Evolutionary conservation across 116 monocot genomes (phyloP), one percentile per base, ranked within the genome.

Genomic region (Papilionanthe hybrid): DNA sequence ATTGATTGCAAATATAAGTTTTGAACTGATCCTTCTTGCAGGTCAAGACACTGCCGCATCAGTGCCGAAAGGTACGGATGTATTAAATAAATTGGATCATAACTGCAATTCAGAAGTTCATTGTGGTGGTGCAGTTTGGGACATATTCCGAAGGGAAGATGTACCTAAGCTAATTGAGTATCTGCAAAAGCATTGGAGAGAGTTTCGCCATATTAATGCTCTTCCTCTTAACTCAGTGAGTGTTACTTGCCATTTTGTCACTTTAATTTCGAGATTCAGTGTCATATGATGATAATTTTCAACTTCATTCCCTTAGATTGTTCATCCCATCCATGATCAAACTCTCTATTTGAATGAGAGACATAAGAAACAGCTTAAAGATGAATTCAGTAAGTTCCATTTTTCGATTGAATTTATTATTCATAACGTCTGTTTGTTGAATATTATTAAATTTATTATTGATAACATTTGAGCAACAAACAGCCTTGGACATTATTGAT

Each of bases 241-340:
- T 84, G 69, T n/a, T 25, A 30, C 5, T 53, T 80, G 18, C 20
- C n/a, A 28, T 22, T 23, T 79, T 41, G 28, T 75, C 32, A 8
- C 50, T 9, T 72, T 55, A 42, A 50, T 19, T 20, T 18, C 7
- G 18, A 44, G 29, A 44, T 49, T 43, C 20, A 41, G 32, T 66
- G 18, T 44, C 45, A 75, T 76, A 32, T 66, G 6, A 29, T 82
- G 29, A 71, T 49, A 55, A 55, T 44, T 10, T 32, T 11, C 43
- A 32, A 53, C 53, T 60, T 68, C 7, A 19, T 72, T 82, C 28
- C 71, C 78, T 56, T 79, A 87, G 87, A 83, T 87, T 79, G 37
- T 82, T 81, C 87, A 87, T 82, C 84, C 87, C 60, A 84, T 87
- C 57, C 87, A 87, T 72, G 87, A 87, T 72, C 87, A 87, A 75